Evolutionary conservation across 495 filamentous ascomycete genomes (phyloP).

Genomic region (Choiromyces venosus): DNA sequence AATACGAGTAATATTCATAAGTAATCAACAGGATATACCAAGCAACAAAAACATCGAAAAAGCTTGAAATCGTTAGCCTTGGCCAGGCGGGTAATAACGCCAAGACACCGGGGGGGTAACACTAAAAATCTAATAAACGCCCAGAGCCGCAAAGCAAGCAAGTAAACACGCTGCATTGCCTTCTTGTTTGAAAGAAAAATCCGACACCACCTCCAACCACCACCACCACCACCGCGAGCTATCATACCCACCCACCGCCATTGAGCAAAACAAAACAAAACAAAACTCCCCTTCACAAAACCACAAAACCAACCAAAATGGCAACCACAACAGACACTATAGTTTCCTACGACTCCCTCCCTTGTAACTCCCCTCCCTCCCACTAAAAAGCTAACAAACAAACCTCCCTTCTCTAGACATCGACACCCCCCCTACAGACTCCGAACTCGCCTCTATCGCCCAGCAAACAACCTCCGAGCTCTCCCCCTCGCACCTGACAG

Average conservation of each 20-base stretch:
- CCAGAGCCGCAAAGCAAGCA: no score
- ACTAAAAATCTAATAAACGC: no score
- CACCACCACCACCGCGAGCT: not conserved
- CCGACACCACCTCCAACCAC: not conserved
- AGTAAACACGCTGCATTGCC: not conserved
- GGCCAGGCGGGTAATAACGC: not conserved
- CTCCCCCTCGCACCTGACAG: slow-evolving; percentile 46
- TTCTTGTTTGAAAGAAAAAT: not conserved
- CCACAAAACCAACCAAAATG: slow-evolving; percentile 47
- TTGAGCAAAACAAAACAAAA: not conserved
- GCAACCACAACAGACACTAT: slow-evolving; percentile 53
- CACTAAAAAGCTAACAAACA: slow-evolving; percentile 17
- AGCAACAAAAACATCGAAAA: no score
- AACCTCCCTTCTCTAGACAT: no score
- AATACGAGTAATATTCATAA: slow-evolving; percentile 3
- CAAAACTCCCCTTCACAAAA: not conserved
- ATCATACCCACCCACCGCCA: not conserved
- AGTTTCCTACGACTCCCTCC: slow-evolving; percentile 74
- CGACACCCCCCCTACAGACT: slow-evolving; percentile 59
- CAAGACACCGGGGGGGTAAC: not conserved
- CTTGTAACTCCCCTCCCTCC: slow-evolving; percentile 54
- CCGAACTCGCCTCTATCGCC: slow-evolving; percentile 55
- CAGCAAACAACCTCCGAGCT: slow-evolving; percentile 63
- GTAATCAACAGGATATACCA: no score
- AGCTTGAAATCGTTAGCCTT: no score